Conservation (phyloP, 106 monocot genomes). For the Dendrobium huoshanense region DNA sequence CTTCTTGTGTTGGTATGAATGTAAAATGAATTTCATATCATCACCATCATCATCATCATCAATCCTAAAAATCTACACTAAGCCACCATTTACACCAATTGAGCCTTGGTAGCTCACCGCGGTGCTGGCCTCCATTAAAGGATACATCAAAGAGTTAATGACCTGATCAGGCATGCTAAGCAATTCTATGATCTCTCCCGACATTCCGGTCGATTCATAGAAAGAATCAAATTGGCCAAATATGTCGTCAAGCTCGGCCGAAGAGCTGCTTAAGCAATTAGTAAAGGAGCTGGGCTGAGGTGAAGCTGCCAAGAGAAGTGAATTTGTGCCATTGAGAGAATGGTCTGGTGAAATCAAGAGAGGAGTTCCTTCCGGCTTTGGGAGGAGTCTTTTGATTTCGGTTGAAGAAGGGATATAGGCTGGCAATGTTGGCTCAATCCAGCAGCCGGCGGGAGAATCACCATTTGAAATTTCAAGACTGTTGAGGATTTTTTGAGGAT, state of each 20-base stretch:
- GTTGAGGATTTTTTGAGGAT: not conserved
- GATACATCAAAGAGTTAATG: not conserved
- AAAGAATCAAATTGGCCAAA: conserved; percentile 22
- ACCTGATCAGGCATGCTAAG: not conserved
- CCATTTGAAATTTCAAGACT: not conserved
- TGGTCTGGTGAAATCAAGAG: no score
- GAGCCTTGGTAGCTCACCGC: not conserved
- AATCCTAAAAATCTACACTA: not conserved
- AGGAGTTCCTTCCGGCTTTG: no score
- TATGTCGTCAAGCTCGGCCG: conserved; percentile 43
- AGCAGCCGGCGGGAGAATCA: not conserved
- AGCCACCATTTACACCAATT: not conserved
- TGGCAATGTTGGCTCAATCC: not conserved
- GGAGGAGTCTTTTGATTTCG: no score
- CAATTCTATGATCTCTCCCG: not conserved
- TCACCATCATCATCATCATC: no score
- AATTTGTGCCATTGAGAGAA: no score
- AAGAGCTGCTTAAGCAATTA: conserved; percentile 1
- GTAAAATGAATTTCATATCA: no score
- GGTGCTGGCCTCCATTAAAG: not conserved
- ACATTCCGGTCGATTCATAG: conserved; percentile 6
- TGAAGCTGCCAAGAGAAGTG: not conserved
- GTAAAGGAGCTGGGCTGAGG: not conserved
- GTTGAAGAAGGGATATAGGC: no score
- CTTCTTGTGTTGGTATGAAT: no score